Base-by-base conservation (phyloP, 352 stramenopile species). In the Aphanomyces invadans region DNA sequence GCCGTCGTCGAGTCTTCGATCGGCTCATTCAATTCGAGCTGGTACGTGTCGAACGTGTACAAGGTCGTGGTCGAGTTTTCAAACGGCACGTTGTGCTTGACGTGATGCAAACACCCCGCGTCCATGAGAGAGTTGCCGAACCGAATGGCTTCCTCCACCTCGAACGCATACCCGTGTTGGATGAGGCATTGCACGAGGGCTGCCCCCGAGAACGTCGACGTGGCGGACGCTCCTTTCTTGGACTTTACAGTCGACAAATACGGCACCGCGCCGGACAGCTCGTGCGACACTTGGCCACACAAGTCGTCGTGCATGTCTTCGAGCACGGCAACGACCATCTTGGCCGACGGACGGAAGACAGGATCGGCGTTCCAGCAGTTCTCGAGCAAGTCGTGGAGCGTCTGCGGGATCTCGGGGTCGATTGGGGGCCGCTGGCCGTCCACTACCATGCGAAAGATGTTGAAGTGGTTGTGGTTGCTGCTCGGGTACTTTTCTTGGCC, bases 391-490 rank as follows among this genome's bases (percentile, higher is more conserved):
- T 75, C 74, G 38, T 68, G 63, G 17, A 69, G 46, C 36, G 46
- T 55, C 32, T 33, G 54, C 9, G n/a, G 70, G 46, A 29, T 36
- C 31, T 62, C 55, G 7, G 69, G 61, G 28, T 76, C 72, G 5
- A 88, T 29, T 10, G 29, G 65, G 17, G 79, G 79, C 0, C 79
- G 77, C 4, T 65, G 29, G 15, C 79, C 79, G 38, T 73, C 60
- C 10, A 81, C 65, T 0, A 81, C 79, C 28, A 66, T 46, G 31
- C 82, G 69, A 45, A 80, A 77, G 29, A 87, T 66, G 39, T 74
- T 70, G 1, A 75, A 19, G 23, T 82, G 69, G 23, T 76, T 78
- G 32, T 63, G 64, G 11, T 70, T 68, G 62, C 67, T 62, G 23
- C 57, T 38, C 9, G 76, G 76, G 46, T 70, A 87, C 55, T 79